Evolutionary conservation across 352 stramenopile genomes (phyloP).

Genomic region (Thalassiosira delicatula): DNA sequence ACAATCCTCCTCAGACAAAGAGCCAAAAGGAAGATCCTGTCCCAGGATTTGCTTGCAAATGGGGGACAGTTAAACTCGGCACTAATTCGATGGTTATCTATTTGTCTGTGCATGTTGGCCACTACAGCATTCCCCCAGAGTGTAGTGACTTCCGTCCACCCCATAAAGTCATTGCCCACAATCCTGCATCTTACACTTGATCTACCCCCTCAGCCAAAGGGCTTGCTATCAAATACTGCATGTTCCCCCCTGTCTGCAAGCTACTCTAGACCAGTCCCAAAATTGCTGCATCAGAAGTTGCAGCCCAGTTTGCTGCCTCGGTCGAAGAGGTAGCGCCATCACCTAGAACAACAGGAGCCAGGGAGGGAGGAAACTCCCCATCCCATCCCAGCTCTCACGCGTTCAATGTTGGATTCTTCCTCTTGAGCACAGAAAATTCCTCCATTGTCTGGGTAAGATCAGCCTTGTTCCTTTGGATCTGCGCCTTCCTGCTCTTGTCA

Average conservation of each 20-base stretch:
- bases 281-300: too few species aligned
- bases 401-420: too few species aligned
- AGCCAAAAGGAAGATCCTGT: background rate
- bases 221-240: background rate
- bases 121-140: background rate
- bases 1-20: background rate
- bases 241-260: background rate
- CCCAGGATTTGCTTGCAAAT: background rate
- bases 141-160: background rate
- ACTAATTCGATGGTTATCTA: slow-evolving; percentile 1
- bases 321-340: too few species aligned
- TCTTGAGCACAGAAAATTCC: too few species aligned
- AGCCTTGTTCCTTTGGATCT: too few species aligned
- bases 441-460: too few species aligned
- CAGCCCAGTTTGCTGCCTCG: too few species aligned
- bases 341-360: too few species aligned
- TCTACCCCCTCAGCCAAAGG: background rate
- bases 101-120: background rate
- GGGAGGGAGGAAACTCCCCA: too few species aligned
- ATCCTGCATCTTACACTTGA: background rate
- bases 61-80: background rate
- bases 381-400: too few species aligned
- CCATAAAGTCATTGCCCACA: background rate
- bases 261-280: too few species aligned
- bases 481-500: background rate